phyloP scores from a whole-genome alignment of 208 protist species.

The Trypanosoma caninum region DNA sequence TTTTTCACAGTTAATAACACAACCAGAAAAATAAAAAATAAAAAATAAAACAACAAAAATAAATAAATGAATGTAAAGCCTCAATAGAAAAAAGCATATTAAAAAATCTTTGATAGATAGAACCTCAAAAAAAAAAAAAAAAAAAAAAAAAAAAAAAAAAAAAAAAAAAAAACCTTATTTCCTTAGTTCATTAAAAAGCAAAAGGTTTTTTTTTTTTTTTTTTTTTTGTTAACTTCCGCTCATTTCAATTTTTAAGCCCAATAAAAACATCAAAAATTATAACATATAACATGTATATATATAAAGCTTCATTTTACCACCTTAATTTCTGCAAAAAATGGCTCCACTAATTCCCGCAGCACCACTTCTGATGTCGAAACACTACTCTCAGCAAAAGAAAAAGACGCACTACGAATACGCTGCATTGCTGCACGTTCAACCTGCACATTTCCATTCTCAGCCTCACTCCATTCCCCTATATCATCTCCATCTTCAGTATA shows the following conservation, averaged over 20 bases:
- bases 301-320: too few species aligned
- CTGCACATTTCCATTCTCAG: constrained; percentile 1
- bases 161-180: too few species aligned
- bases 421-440: constrained; percentile 2
- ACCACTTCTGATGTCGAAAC: background rate
- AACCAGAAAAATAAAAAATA: constrained; percentile 6
- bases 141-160: constrained; percentile 5
- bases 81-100: background rate
- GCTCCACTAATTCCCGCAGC: too few species aligned
- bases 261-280: too few species aligned
- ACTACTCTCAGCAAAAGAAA: background rate
- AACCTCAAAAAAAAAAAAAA: constrained; percentile 1
- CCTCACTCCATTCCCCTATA: constrained; percentile 17
- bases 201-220: constrained; percentile 5
- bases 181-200: too few species aligned
- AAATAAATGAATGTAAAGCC: constrained; percentile 9
- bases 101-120: background rate
- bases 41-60: constrained; percentile 18
- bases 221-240: background rate
- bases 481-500: background rate
- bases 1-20: too few species aligned
- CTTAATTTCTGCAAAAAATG: too few species aligned
- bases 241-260: too few species aligned
- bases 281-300: too few species aligned
- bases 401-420: constrained; percentile 1